Evolutionary conservation across 202 grass and related monocot species (phyloP), one percentile per base, ranked within the genome.

Genomic region (Panicum virgatum): DNA sequence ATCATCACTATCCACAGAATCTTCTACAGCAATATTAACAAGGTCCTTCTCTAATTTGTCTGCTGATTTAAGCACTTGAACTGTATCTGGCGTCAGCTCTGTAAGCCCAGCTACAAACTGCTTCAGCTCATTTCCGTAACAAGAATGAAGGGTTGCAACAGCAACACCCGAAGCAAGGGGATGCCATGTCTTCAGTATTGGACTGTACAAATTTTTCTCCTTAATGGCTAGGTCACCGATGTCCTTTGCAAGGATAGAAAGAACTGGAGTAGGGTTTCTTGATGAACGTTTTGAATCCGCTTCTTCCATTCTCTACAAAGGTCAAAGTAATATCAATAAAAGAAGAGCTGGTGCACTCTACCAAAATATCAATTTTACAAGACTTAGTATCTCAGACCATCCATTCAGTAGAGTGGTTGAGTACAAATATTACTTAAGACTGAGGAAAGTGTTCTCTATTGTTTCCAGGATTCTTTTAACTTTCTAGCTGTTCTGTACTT

Each of bases 1-100:
- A 93, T 98, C 96, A 80, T 98, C 96, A 75, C 96, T 98, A 84
- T 98, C 92, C 76, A 98, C 96, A 10, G 90, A 95, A 91, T 98
- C 96, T 83, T 98, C 96, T 15, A 98, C 96, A 52, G 96, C 96
- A 85, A 98, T 93, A 79, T 88, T 89, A 40, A 98, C 96, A 72
- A 98, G 91, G 85, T 96, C 92, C 76, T 98, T 88, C 89, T 98
- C 96, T 68, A 98, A 90, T 67, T 98, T 98, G 54, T 98, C 96
- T 81, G 96, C 89, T 47, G 92, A 86, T 87, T 92, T 98, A 69
- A 98, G 90, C 69, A 98, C 95, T 83, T 91, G 88, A 78, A 98
- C 96, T n/a, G 87, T 82, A 84, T 98, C 96, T 64, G 89, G 83
- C 45, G 96, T 98, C 79, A 96, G 72, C 69, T 98, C 96, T 51